These are phyloP conservation scores for Trametes gibbosa DNA, from an alignment of 768 basidiomycete species.

Conservation along the genomic window DNA sequence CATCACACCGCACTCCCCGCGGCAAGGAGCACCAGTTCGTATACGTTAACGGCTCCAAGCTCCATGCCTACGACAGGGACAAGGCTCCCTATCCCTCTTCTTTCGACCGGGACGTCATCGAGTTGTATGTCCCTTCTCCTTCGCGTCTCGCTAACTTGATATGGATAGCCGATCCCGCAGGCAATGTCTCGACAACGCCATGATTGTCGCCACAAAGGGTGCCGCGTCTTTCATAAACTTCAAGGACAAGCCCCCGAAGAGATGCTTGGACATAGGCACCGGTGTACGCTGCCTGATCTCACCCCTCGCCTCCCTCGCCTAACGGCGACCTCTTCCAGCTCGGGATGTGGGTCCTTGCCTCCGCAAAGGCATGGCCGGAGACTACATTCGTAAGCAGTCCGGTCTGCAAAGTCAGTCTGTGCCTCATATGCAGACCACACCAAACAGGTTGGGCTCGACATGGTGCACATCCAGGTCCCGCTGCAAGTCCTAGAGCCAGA, in stretches of 20 bases:
- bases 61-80: slow-evolving; percentile 67
- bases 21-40: slow-evolving; percentile 57
- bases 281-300: slow-evolving; percentile 46
- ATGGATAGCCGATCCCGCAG: not conserved
- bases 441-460: slow-evolving; percentile 72
- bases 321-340: slow-evolving; percentile 40
- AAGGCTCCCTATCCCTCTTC: slow-evolving; percentile 80
- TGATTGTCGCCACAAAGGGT: slow-evolving; percentile 41
- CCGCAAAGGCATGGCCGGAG: slow-evolving; percentile 66
- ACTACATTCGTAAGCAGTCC: slow-evolving; percentile 54
- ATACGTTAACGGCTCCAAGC: slow-evolving; percentile 57
- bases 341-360: slow-evolving; percentile 70
- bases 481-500: slow-evolving; percentile 47
- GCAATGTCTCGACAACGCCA: slow-evolving; percentile 17
- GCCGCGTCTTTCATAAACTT: slow-evolving; percentile 62
- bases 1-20: slow-evolving; percentile 12
- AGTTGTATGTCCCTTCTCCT: slow-evolving; percentile 50
- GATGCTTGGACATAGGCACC: slow-evolving; percentile 68
- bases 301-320: no score
- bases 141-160: not conserved
- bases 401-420: not conserved
- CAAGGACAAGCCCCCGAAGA: slow-evolving; percentile 45
- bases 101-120: slow-evolving; percentile 65
- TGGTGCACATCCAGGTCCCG: slow-evolving; percentile 72
- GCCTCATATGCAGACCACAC: no score